phyloP scores from a whole-genome alignment of 2,329 filamentous ascomycete genomes.

The Scedosporium aurantiacum region DNA sequence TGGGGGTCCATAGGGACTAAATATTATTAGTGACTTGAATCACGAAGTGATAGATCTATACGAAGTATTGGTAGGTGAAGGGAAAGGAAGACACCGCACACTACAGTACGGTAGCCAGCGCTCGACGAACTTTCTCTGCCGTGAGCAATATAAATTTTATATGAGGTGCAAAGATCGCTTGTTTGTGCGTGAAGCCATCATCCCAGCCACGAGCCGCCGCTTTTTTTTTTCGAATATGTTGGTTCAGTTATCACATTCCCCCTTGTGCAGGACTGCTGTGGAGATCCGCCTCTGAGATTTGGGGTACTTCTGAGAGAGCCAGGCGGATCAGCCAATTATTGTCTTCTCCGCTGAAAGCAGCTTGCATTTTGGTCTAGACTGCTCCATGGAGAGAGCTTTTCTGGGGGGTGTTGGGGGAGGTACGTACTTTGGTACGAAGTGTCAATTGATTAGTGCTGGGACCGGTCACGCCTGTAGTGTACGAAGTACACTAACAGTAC shows the following conservation, averaged over 20 bases:
- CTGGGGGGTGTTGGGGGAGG: not conserved
- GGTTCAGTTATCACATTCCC: not conserved
- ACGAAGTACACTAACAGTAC: no score
- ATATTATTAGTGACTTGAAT: not conserved
- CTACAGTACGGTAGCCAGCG: not conserved
- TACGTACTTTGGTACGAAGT: no score
- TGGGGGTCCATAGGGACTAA: no score
- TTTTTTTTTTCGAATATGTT: not conserved
- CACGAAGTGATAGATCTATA: not conserved
- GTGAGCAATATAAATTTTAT: not conserved
- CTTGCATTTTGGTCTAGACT: not conserved
- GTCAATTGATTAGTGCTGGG: no score
- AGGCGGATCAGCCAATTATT: not conserved
- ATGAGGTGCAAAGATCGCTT: not conserved
- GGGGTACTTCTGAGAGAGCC: not conserved
- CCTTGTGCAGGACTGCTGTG: not conserved
- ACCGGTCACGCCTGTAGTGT: no score
- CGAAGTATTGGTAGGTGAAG: no score
- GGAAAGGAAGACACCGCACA: not conserved
- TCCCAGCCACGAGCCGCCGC: not conserved
- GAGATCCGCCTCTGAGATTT: not conserved
- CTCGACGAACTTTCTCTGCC: not conserved
- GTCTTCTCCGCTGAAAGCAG: not conserved
- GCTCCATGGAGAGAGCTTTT: not conserved
- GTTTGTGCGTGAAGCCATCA: not conserved